A percentile compares a stretch with the other conserved stretches of the same genome.
phyloP scores from a whole-genome alignment of 2,329 filamentous ascomycete species.

The Cladosporium sp. region DNA sequence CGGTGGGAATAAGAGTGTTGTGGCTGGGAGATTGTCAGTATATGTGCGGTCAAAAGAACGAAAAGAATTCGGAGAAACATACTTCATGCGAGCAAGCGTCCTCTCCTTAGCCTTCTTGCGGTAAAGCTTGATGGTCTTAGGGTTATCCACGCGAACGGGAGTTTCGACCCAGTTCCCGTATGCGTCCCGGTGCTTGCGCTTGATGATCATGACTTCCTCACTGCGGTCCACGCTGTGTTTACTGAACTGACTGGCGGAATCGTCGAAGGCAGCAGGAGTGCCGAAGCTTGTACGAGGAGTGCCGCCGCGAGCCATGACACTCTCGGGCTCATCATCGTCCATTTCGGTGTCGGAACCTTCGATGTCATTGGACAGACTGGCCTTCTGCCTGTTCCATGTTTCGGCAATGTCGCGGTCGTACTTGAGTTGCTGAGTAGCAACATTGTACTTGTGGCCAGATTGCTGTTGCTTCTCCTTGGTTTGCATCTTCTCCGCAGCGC shows the following conservation, averaged over 20 bases:
- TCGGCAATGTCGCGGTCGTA: constrained; percentile 88
- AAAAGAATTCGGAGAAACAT: constrained; percentile 37
- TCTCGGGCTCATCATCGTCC: constrained; percentile 54
- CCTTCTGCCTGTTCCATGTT: constrained; percentile 87
- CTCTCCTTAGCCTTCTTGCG: constrained; percentile 68
- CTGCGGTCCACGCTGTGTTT: constrained; percentile 45
- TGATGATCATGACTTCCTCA: constrained; percentile 68
- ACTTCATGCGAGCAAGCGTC: constrained; percentile 70
- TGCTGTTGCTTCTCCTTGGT: constrained; percentile 64
- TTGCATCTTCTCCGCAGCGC: constrained; percentile 79
- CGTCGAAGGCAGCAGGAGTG: constrained; percentile 62
- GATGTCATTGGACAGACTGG: constrained; percentile 66
- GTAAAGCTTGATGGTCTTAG: constrained; percentile 84
- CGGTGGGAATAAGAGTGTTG: constrained; percentile 58
- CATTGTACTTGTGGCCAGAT: constrained; percentile 94
- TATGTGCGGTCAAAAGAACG: not conserved
- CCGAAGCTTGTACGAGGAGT: constrained; percentile 64
- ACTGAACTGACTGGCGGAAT: constrained; percentile 57
- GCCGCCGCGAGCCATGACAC: constrained; percentile 40
- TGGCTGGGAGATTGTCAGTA: constrained; percentile 42
- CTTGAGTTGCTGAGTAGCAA: constrained; percentile 84
- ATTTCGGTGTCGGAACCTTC: constrained; percentile 71
- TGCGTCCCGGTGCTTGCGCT: constrained; percentile 59
- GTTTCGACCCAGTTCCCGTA: constrained; percentile 50
- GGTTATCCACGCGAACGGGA: constrained; percentile 47